Base-by-base conservation (phyloP, 164 flowering plant species). In the Vitis amurensis region DNA sequence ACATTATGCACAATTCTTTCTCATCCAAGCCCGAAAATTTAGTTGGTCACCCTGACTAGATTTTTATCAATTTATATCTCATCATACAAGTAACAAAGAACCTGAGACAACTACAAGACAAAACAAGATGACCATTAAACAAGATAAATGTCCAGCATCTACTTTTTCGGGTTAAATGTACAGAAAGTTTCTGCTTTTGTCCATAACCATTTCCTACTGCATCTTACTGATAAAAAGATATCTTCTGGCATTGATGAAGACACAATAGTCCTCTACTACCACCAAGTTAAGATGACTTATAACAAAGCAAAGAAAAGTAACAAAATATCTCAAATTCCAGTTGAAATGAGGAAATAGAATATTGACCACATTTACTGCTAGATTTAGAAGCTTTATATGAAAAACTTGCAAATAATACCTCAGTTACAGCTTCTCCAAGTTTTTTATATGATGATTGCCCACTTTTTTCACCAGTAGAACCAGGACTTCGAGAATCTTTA, bases 381-480 rank as follows among this genome's bases (percentile, higher is more conserved):
- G 31, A 23, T 37, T 61, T 8, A 12, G 11, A 31, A 51, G n/a
- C 50, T 48, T 13, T 19, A 60, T 13, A 29, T 44, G 48, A 17
- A 51, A 65, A 50, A 10, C 9, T 47, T 57, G 37, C 31, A 17
- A 51, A 17, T 63, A 62, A 61, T 90, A 94, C 98, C 98, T 88
- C 78, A 55, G 75, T 82, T 63, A 72, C 86, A 73, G 73, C 78
- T 70, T 82, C 83, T 67, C 90, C 88, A 74, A 83, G 87, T 65
- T 73, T 76, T 72, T 69, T 86, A 55, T 73, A 65, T 50, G 82
- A 9, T 37, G 86, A 57, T 56, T 79, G 70, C 59, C 47, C 55
- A 66, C 68, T 30, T 27, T 49, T 78, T 59, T 68, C 73, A 47
- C 75, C 77, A 71, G 44, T 57, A 58, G 81, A 68, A 70, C 71